Conservation (phyloP, 345 rosid genomes). For the Psidium friedrichsthalianum region DNA sequence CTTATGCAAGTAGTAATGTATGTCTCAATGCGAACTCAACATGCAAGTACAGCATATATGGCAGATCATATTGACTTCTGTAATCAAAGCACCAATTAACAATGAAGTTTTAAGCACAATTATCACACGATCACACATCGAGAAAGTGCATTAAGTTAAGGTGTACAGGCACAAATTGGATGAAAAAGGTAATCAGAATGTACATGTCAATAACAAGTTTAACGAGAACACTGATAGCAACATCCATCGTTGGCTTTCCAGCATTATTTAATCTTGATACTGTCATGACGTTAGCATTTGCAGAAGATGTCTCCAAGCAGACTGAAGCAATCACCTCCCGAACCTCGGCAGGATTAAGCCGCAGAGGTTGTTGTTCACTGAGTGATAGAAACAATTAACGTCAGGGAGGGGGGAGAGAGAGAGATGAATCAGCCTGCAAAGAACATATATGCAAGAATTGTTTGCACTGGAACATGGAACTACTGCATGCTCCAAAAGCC, state of each 20-base stretch:
- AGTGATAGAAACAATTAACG: slow-evolving; percentile 6
- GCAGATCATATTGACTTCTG: background rate
- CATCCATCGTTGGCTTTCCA: slow-evolving; percentile 91
- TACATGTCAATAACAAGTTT: slow-evolving; percentile 98
- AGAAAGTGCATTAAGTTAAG: background rate
- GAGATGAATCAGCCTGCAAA: background rate
- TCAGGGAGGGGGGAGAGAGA: background rate
- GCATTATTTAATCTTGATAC: slow-evolving; percentile 66
- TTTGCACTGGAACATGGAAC: background rate
- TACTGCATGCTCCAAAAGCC: background rate
- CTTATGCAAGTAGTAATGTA: background rate
- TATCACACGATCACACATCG: background rate
- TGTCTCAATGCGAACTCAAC: background rate
- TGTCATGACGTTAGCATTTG: slow-evolving; percentile 49
- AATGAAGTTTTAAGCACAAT: background rate
- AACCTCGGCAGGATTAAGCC: slow-evolving; percentile 76
- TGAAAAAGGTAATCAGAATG: slow-evolving; percentile 2
- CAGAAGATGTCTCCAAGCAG: slow-evolving; percentile 66
- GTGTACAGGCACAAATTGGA: background rate
- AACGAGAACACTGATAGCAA: slow-evolving; percentile 95
- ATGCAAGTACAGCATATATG: background rate
- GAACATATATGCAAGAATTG: background rate
- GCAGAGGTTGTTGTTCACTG: slow-evolving; percentile 98
- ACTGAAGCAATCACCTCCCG: slow-evolving; percentile 95
- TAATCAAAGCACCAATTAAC: background rate